These are phyloP conservation scores for Ceratocystis cacaofunesta DNA, from an alignment of 2,329 filamentous ascomycete species.

Conservation along the genomic window DNA sequence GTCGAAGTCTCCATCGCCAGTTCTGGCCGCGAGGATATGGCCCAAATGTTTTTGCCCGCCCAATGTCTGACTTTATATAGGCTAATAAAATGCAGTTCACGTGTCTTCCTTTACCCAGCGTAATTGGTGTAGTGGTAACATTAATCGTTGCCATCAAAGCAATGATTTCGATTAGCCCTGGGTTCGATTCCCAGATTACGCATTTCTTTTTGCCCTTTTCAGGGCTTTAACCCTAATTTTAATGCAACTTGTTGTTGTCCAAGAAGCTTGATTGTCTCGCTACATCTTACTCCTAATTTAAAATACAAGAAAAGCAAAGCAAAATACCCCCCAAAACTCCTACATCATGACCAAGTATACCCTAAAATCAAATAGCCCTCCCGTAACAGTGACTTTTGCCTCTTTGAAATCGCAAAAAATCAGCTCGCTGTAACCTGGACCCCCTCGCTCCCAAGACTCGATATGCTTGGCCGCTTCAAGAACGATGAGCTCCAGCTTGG, in stretches of 20 bases:
- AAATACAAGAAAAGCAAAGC: neutral
- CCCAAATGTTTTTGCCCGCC: too few species aligned
- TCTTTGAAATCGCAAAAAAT: neutral
- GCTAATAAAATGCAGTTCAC: too few species aligned
- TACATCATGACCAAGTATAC: neutral
- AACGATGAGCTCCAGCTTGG: conserved; percentile 7
- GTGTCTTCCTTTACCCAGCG: neutral
- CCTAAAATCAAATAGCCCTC: neutral
- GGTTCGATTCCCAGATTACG: conserved; percentile 12
- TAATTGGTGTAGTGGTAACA: conserved; percentile 13
- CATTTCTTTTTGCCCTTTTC: neutral
- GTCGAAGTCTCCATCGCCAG: too few species aligned
- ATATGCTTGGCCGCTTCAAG: neutral
- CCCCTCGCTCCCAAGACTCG: neutral
- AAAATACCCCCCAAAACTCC: neutral
- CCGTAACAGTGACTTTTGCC: neutral
- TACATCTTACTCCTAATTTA: neutral
- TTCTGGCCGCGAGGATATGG: too few species aligned
- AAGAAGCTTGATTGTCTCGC: neutral
- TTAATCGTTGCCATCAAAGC: conserved; percentile 9
- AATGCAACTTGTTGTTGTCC: neutral
- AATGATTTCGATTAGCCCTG: conserved; percentile 9
- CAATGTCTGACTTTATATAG: too few species aligned
- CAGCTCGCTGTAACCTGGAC: neutral
- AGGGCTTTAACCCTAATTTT: neutral